Percentiles rank a stretch among this genome's conserved stretches.
Conservation (phyloP, 2,329 filamentous ascomycete species). For the Talaromyces pinophilus region DNA sequence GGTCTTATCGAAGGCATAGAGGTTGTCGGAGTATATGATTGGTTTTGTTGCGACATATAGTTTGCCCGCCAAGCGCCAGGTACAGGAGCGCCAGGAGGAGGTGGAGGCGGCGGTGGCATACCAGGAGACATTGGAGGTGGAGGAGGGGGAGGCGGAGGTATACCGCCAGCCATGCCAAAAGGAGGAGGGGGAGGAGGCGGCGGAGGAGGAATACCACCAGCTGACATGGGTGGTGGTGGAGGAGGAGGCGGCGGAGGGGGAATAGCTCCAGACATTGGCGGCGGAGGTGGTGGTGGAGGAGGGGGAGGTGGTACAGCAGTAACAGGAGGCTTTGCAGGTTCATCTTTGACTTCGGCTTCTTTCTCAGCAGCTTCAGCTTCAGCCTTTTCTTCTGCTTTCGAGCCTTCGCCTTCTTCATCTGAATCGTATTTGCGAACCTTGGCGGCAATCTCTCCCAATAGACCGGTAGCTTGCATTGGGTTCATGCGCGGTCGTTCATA, state of each 20-base stretch:
- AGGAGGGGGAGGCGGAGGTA: conserved; percentile 51
- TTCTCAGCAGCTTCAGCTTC: conserved; percentile 56
- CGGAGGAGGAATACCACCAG: conserved; percentile 46
- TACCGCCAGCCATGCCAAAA: conserved; percentile 31
- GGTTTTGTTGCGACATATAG: conserved; percentile 67
- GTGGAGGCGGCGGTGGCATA: conserved; percentile 28
- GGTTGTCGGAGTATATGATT: conserved; percentile 59
- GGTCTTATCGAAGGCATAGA: conserved; percentile 79
- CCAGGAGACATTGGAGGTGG: conserved; percentile 52
- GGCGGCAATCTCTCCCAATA: conserved; percentile 71
- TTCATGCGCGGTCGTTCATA: conserved; percentile 63
- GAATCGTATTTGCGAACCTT: conserved; percentile 77
- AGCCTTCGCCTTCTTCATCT: conserved; percentile 57
- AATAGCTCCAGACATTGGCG: conserved; percentile 21
- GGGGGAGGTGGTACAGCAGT: conserved; percentile 21
- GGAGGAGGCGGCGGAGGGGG: conserved; percentile 27
- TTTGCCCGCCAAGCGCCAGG: conserved; percentile 64
- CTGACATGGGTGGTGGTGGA: conserved; percentile 42
- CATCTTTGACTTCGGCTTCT: conserved; percentile 33
- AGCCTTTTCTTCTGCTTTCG: conserved; percentile 21
- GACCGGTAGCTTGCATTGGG: conserved; percentile 62
- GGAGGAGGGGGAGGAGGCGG: conserved; percentile 38
- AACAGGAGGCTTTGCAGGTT: conserved; percentile 46
- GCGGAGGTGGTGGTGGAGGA: conserved; percentile 26
- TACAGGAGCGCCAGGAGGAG: conserved; percentile 54